These are phyloP conservation scores for Yamadazyma siamensis DNA, from an alignment of 1,139 yeast species.

Conservation along the genomic window DNA sequence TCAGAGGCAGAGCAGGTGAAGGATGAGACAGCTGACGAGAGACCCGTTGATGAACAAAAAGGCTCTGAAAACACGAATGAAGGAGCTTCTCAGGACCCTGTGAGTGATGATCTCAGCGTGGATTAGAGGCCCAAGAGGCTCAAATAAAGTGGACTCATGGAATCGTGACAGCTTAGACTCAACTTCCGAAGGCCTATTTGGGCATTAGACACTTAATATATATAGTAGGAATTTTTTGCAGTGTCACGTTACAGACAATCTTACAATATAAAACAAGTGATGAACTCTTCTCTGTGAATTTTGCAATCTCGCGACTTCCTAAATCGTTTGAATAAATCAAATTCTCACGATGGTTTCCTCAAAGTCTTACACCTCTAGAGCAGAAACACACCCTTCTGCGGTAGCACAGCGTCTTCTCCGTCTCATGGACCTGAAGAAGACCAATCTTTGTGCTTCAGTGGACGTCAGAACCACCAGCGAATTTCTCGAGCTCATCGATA, in stretches of 20 bases:
- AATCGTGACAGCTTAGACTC: no score
- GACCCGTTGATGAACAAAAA: neutral
- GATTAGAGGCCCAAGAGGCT: neutral
- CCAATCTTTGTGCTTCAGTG: slow-evolving; percentile 94
- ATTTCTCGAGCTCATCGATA: slow-evolving; percentile 66
- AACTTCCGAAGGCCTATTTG: no score
- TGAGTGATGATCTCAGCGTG: slow-evolving; percentile 1
- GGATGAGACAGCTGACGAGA: neutral
- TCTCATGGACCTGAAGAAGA: slow-evolving; percentile 74
- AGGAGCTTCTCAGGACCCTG: neutral
- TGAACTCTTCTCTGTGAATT: no score
- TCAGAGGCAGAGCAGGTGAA: neutral
- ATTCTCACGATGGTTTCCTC: slow-evolving; percentile 24
- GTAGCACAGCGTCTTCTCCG: slow-evolving; percentile 73
- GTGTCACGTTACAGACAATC: no score
- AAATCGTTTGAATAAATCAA: no score
- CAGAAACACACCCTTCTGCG: slow-evolving; percentile 66
- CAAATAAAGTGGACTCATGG: no score
- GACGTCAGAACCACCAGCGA: slow-evolving; percentile 82
- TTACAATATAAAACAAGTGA: no score
- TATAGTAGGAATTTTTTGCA: no score
- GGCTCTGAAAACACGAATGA: neutral
- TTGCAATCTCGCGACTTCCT: no score
- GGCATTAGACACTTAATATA: no score
- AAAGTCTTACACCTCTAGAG: slow-evolving; percentile 62